These are phyloP conservation scores for Pleurotus giganteus DNA, from an alignment of 768 basidiomycete species.

Conservation along the genomic window DNA sequence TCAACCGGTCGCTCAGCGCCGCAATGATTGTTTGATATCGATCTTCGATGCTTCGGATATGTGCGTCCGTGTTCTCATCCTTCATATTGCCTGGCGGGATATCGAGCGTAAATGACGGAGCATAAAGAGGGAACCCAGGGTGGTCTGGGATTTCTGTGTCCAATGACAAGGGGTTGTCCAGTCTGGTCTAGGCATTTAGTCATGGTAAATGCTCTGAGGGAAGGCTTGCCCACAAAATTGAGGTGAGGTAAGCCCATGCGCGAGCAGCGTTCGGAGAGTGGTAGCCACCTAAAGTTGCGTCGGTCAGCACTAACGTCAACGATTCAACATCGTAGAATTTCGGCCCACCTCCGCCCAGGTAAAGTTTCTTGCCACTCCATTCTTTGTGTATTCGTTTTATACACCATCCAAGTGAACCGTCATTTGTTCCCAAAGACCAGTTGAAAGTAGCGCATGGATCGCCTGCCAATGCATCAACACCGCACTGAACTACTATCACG, in stretches of 20 bases:
- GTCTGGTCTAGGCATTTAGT: too few species aligned
- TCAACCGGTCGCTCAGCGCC: slow-evolving; percentile 23
- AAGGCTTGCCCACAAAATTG: slow-evolving; percentile 55
- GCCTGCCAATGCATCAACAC: slow-evolving; percentile 82
- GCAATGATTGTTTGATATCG: slow-evolving; percentile 34
- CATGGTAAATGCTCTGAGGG: background rate
- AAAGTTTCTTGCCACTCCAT: slow-evolving; percentile 61
- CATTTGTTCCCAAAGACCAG: slow-evolving; percentile 54
- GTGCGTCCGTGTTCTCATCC: slow-evolving; percentile 67
- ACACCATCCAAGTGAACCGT: slow-evolving; percentile 73
- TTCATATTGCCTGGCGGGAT: slow-evolving; percentile 70
- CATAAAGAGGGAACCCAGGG: slow-evolving; percentile 66
- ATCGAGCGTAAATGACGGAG: slow-evolving; percentile 79
- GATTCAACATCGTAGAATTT: slow-evolving; percentile 5
- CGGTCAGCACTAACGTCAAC: slow-evolving; percentile 13
- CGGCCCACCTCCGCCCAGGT: slow-evolving; percentile 73
- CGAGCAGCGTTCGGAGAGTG: slow-evolving; percentile 79
- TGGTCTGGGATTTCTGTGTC: slow-evolving; percentile 80
- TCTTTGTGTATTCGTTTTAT: slow-evolving; percentile 44
- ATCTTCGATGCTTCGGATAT: slow-evolving; percentile 44
- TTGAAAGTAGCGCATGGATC: slow-evolving; percentile 79
- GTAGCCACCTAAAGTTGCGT: slow-evolving; percentile 66
- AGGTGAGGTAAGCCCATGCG: slow-evolving; percentile 84
- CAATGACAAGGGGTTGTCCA: slow-evolving; percentile 48
- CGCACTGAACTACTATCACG: slow-evolving; percentile 81